Conservation (phyloP, 2,329 filamentous ascomycete species). For the Colletotrichum caudatum region DNA sequence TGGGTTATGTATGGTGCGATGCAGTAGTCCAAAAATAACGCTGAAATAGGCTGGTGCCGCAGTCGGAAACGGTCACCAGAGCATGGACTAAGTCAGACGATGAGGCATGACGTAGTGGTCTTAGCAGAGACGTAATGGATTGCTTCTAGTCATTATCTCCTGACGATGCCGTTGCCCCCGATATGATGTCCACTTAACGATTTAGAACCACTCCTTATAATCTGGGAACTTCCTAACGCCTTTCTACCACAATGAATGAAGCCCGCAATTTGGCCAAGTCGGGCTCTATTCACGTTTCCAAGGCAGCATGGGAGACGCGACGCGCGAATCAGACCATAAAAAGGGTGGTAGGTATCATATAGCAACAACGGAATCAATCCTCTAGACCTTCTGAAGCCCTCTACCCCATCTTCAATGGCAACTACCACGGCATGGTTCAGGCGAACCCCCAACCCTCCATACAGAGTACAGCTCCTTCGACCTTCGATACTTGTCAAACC, state of each 20-base stretch:
- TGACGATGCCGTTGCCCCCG: background rate
- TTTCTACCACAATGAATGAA: background rate
- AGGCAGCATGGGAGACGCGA: conserved; percentile 24
- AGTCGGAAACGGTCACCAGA: too few species aligned
- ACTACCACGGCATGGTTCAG: background rate
- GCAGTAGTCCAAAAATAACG: background rate
- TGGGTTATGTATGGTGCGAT: background rate
- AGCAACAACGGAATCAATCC: conserved; percentile 34
- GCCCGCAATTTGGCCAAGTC: background rate
- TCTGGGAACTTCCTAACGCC: background rate
- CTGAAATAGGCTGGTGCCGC: background rate
- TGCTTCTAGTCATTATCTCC: background rate
- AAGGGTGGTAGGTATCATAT: conserved; percentile 28
- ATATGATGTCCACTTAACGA: background rate
- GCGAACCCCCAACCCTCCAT: background rate
- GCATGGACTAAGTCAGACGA: background rate
- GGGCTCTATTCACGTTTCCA: conserved; percentile 2
- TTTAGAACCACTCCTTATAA: background rate
- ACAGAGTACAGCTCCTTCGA: background rate
- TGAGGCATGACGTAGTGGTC: background rate
- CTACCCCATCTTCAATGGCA: background rate
- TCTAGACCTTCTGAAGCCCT: conserved; percentile 18
- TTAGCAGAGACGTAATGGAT: background rate
- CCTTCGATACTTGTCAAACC: background rate
- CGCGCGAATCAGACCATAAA: background rate